A percentile compares a stretch with the other conserved stretches of the same genome.
Conservation (phyloP, 2,329 filamentous ascomycete species). For the Aphanoascus verrucosus region DNA sequence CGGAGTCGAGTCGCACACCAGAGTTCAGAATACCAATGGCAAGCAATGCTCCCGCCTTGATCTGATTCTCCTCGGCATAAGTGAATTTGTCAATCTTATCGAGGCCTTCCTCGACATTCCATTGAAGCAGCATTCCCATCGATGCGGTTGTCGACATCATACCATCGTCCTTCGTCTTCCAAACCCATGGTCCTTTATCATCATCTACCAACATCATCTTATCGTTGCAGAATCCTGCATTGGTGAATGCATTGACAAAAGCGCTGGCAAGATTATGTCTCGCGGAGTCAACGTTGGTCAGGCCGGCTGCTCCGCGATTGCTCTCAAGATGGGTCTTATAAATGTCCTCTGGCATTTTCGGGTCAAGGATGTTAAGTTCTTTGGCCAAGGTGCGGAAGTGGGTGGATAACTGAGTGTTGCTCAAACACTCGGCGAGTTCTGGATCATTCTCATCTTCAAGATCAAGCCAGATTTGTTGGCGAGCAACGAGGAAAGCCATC, state of each 20-base stretch:
- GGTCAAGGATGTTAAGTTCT: slow-evolving; percentile 92
- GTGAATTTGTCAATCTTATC: slow-evolving; percentile 94
- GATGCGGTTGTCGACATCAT: slow-evolving; percentile 96
- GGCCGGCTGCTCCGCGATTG: slow-evolving; percentile 76
- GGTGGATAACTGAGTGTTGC: slow-evolving; percentile 77
- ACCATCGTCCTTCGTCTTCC: slow-evolving; percentile 97
- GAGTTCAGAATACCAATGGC: slow-evolving; percentile 95
- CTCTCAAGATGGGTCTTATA: slow-evolving; percentile 99
- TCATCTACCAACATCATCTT: slow-evolving; percentile 94
- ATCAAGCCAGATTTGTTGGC: slow-evolving; percentile 79
- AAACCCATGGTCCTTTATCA: slow-evolving; percentile 88
- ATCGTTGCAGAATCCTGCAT: slow-evolving; percentile 88
- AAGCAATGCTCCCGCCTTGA: slow-evolving; percentile 82
- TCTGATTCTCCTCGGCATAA: slow-evolving; percentile 68
- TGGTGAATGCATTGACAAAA: slow-evolving; percentile 95
- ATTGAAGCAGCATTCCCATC: slow-evolving; percentile 78
- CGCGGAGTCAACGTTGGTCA: slow-evolving; percentile 91
- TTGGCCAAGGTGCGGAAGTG: slow-evolving; percentile 92
- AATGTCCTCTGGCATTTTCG: slow-evolving; percentile 94
- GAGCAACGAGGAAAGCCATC: slow-evolving; percentile 81
- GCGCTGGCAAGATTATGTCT: slow-evolving; percentile 90
- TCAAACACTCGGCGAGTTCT: slow-evolving; percentile 69
- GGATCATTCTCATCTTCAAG: slow-evolving; percentile 54
- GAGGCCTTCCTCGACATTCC: slow-evolving; percentile 85
- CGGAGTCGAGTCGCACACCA: slow-evolving; percentile 77